A percentile compares a stretch with the other conserved stretches of the same genome.
Evolutionary conservation across 2,329 filamentous ascomycete species (phyloP).

Genomic region (Trichoderma semiorbis): DNA sequence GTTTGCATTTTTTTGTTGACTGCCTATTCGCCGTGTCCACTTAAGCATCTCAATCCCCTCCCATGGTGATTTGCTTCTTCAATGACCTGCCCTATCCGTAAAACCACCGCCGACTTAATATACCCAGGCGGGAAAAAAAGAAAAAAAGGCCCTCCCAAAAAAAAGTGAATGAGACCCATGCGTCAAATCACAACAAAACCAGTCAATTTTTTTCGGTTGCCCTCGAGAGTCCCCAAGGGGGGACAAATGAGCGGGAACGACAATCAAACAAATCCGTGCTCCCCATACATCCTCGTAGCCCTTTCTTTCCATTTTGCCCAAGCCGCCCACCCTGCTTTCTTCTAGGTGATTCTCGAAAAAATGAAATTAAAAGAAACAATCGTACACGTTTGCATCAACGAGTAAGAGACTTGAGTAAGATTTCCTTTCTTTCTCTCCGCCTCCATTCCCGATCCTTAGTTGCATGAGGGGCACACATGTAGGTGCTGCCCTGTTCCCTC

Average conservation of each 20-base stretch:
- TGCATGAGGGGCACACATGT: slow-evolving; percentile 25
- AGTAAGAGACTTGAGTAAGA: slow-evolving; percentile 19
- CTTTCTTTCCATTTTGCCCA: slow-evolving; percentile 25
- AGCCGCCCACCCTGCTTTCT: slow-evolving; percentile 31
- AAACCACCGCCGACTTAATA: slow-evolving; percentile 13
- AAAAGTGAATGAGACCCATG: slow-evolving; percentile 16
- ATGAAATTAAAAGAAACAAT: slow-evolving; percentile 30
- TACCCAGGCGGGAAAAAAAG: slow-evolving; percentile 3
- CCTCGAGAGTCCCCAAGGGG: slow-evolving; percentile 17
- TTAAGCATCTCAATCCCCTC: slow-evolving; percentile 14
- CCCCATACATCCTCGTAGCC: slow-evolving; percentile 18
- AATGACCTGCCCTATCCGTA: slow-evolving; percentile 16
- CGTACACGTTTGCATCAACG: slow-evolving; percentile 35
- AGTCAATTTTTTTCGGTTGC: slow-evolving; percentile 13
- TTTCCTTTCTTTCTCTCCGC: slow-evolving; percentile 18
- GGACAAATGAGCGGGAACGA: slow-evolving; percentile 25
- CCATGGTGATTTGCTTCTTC: slow-evolving; percentile 15
- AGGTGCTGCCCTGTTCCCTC: slow-evolving; percentile 32
- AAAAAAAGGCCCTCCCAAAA: neutral
- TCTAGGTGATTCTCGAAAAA: slow-evolving; percentile 31
- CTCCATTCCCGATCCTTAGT: slow-evolving; percentile 6
- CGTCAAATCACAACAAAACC: slow-evolving; percentile 19
- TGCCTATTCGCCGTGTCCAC: slow-evolving; percentile 19
- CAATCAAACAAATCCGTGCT: slow-evolving; percentile 26
- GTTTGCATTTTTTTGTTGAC: slow-evolving; percentile 17